phyloP scores from a whole-genome alignment of 768 basidiomycete genomes.

The Lanmaoa pseudosensibilis region DNA sequence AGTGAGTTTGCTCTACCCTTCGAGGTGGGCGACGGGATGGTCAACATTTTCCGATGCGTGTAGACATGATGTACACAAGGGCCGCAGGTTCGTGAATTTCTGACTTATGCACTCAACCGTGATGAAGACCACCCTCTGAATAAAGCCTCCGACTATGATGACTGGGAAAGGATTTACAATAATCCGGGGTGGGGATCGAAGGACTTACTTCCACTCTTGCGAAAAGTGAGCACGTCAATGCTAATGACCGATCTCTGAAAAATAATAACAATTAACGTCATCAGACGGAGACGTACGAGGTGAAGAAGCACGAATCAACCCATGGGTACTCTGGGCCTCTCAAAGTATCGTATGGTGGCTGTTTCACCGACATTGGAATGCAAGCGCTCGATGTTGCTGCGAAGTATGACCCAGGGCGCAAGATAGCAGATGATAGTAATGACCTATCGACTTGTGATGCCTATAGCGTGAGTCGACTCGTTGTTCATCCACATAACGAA shows the following conservation, averaged over 20 bases:
- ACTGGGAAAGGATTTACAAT: conserved; percentile 22
- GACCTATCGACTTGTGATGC: conserved; percentile 41
- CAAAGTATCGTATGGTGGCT: conserved; percentile 28
- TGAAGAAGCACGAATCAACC: conserved; percentile 11
- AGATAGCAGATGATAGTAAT: conserved; percentile 46
- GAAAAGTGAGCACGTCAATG: conserved; percentile 15
- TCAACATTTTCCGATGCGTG: background rate
- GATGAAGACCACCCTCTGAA: background rate
- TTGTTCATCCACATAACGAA: background rate
- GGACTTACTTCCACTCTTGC: conserved; percentile 25
- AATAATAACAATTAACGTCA: background rate
- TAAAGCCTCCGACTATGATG: conserved; percentile 52
- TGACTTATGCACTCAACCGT: background rate
- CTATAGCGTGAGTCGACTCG: conserved; percentile 45
- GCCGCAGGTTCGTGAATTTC: conserved; percentile 35
- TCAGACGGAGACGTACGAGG: conserved; percentile 25
- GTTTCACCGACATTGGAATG: conserved; percentile 40
- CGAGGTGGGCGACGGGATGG: background rate
- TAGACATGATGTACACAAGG: conserved; percentile 55
- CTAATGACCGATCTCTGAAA: background rate
- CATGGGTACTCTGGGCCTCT: conserved; percentile 27
- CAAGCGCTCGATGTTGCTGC: conserved; percentile 48
- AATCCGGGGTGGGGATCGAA: conserved; percentile 29
- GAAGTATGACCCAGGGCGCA: conserved; percentile 48
- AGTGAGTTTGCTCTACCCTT: conserved; percentile 36